These are phyloP conservation scores for Trichoderma virens DNA, from an alignment of 495 filamentous ascomycete genomes.

Conservation along the genomic window DNA sequence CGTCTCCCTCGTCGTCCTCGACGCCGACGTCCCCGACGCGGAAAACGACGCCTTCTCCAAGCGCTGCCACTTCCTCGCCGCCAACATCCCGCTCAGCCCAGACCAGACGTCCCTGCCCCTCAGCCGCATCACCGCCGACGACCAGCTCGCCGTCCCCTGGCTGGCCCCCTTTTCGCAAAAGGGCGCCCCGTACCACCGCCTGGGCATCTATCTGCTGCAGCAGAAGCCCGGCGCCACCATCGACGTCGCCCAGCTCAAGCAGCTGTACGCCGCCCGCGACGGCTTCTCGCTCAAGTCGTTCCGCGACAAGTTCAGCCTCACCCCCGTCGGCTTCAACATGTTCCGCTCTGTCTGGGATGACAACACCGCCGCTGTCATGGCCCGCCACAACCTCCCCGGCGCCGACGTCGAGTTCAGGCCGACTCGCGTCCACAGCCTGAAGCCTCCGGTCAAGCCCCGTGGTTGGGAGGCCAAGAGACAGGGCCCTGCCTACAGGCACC, in stretches of 20 bases:
- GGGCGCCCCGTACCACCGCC: constrained; percentile 84
- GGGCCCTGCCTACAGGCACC: constrained; percentile 43
- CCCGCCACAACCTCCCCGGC: constrained; percentile 61
- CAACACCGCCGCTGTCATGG: constrained; percentile 76
- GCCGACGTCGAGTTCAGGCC: constrained; percentile 78
- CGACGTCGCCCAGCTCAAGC: constrained; percentile 52
- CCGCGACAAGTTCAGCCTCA: constrained; percentile 56
- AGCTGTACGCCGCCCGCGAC: constrained; percentile 46
- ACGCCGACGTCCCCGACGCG: constrained; percentile 80
- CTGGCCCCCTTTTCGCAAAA: constrained; percentile 79
- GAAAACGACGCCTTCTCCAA: constrained; percentile 70
- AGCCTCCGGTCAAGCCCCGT: constrained; percentile 41
- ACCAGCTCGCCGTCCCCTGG: constrained; percentile 70
- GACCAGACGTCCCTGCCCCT: constrained; percentile 40
- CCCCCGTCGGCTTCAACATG: constrained; percentile 71
- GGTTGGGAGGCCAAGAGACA: constrained; percentile 52
- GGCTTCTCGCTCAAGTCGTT: constrained; percentile 66
- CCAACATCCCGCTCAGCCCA: constrained; percentile 48
- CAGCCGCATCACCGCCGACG: constrained; percentile 34
- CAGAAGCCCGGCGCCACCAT: constrained; percentile 57
- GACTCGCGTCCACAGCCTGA: constrained; percentile 49
- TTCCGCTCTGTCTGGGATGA: constrained; percentile 91
- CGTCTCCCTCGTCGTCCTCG: constrained; percentile 75
- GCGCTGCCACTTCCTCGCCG: constrained; percentile 77
- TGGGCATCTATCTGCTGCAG: constrained; percentile 73